phyloP scores from a whole-genome alignment of 2,329 filamentous ascomycete genomes.

The Fulvia fulva region DNA sequence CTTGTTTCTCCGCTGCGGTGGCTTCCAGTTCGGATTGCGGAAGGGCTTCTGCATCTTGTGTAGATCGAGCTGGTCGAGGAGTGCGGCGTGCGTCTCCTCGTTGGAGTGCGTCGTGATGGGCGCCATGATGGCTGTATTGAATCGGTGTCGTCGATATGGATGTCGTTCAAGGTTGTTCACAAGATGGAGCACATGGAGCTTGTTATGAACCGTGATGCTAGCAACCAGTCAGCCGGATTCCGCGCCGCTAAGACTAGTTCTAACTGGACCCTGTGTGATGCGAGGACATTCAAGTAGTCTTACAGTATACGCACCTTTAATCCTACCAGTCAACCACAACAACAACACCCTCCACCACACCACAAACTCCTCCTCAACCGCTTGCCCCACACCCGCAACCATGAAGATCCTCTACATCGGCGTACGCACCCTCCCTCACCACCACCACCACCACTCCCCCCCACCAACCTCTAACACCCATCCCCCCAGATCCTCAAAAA shows the following conservation, averaged over 20 bases:
- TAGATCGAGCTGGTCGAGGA: slow-evolving; percentile 90
- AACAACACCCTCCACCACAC: neutral
- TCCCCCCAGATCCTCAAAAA: slow-evolving; percentile 72
- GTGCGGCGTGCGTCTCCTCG: slow-evolving; percentile 72
- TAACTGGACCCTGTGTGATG: neutral
- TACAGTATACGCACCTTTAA: neutral
- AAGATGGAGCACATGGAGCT: neutral
- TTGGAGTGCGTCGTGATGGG: slow-evolving; percentile 67
- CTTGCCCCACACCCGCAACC: slow-evolving; percentile 37
- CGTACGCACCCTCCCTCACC: slow-evolving; percentile 49
- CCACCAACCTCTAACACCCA: slow-evolving; percentile 20
- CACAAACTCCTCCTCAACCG: neutral
- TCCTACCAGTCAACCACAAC: neutral
- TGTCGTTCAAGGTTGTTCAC: neutral
- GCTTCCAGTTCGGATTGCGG: slow-evolving; percentile 85
- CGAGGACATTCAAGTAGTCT: neutral
- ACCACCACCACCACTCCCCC: slow-evolving; percentile 15
- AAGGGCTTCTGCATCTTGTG: slow-evolving; percentile 82
- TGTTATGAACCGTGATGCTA: neutral
- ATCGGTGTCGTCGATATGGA: neutral
- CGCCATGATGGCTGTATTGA: slow-evolving; percentile 41
- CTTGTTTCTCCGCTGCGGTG: slow-evolving; percentile 94
- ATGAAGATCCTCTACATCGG: slow-evolving; percentile 91
- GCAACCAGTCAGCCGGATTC: neutral
- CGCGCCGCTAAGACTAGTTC: too few species aligned